Evolutionary conservation across 306 rosid genomes (phyloP), one percentile per base, ranked within the genome.

Genomic region (Gastrolobium villosum): DNA sequence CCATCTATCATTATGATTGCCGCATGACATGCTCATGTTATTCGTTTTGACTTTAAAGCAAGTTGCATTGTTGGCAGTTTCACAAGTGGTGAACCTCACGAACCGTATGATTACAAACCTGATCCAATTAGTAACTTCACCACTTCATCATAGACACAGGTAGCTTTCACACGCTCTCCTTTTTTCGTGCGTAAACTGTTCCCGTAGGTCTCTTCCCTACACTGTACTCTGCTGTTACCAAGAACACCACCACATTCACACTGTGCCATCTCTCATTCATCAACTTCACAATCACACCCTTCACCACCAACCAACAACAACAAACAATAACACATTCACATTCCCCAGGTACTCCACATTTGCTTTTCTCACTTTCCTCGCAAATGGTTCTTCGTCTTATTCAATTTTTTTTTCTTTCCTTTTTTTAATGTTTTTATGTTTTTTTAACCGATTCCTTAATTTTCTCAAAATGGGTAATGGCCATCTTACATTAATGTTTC

Each of bases 121-220:
- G 81, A 75, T 70, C 67, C 49, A 60, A 10, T 9, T 36, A 44
- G 41, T 49, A 70, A 37, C 72, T 70, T 31, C 8, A 61, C 40
- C 68, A n/a, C 13, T 63, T 65, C 35, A 71, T 71, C 83, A 82
- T 56, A 50, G 65, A 59, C 79, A 44, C 73, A 50, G 63, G 85
- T 79, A 34, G 81, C 92, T 85, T 70, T 86, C 81, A 39, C 76
- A 45, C 74, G 40, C 82, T 75, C 63, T 50, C 49, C 59, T 44
- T 72, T 60, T 82, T 15, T 62, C 39, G 82, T 81, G 79, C 80
- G 75, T 72, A 31, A 81, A 81, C 87, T 81, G 85, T 84, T 84
- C 78, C 86, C 70, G 77, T 86, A 76, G 75, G 14, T 76, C 72
- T 65, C 52, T 67, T 57, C 26, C 45, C 63, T n/a, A 5, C 56